Evolutionary conservation across 2,329 filamentous ascomycete genomes (phyloP), one percentile per base, ranked within the genome.

Genomic region (Orbilia ellipsospora): DNA sequence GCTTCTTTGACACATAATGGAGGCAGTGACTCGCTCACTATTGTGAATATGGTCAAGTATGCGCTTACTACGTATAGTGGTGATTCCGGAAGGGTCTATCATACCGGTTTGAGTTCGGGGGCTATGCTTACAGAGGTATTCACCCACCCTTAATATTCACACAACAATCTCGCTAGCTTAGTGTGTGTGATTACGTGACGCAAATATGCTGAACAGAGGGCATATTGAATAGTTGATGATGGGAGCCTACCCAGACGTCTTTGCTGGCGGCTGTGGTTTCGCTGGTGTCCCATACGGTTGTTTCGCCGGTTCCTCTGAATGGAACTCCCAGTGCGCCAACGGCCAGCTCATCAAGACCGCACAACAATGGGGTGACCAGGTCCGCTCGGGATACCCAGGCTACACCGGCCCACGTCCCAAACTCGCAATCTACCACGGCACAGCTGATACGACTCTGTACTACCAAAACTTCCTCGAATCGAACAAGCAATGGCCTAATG

Each of bases 1-100:
- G 83, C 83, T 8, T 83, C 87, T 0, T 83, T 89, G 1, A 86
- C 84, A 2, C 87, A 88, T 78, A 83, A 86, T 66, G 87, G 86
- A 6, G 87, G 87, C 20, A 86, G 86, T 1, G 86, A 89, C 80
- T 86, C 84, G 57, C 85, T 85, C 50, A 83, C 84, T 0, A 87
- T 90, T 68, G 86, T 85, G 23, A 88, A 86, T 79, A 89, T 89
- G 87, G 87, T 89, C 55, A 82, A 81, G 45, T 88, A 87, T 78
- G 83, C 86, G 2, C 80, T 89, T n/a, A 77, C 80, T 7, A 83
- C 83, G 79, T 88, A 89, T 81, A 82, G 82, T 1, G 87, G 83
- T 26, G 85, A 89, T 78, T 78, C 83, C 31, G 82, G 79, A 74
- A 83, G 83, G 65, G 86, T 89, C 1, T 89, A 85, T 73, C 86